Evolutionary conservation across 495 filamentous ascomycete species (phyloP).

Genomic region (Penicillium nucicola): DNA sequence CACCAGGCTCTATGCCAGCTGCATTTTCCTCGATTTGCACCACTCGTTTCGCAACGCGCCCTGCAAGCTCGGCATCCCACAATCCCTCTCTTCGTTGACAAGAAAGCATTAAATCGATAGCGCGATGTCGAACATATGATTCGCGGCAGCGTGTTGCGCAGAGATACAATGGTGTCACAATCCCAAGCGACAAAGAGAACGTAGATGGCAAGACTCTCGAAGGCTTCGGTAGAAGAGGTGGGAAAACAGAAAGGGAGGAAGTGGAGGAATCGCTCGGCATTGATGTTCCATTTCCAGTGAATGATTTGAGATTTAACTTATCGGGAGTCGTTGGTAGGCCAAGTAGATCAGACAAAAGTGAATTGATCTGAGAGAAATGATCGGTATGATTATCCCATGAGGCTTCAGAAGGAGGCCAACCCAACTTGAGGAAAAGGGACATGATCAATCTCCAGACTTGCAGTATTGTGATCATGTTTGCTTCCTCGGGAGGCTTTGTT

Average conservation of each 20-base stretch:
- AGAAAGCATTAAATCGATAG: conserved; percentile 12
- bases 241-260: not conserved
- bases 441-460: conserved; percentile 12
- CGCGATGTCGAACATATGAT: conserved; percentile 12
- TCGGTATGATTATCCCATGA: conserved; percentile 10
- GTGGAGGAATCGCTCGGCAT: not conserved
- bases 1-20: not conserved
- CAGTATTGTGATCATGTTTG: not conserved
- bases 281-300: not conserved
- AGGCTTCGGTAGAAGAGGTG: conserved; percentile 8
- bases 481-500: not conserved
- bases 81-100: conserved; percentile 47
- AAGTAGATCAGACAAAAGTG: conserved; percentile 15
- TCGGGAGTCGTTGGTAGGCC: conserved; percentile 24
- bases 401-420: conserved; percentile 7
- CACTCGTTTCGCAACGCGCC: conserved; percentile 48
- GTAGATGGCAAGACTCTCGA: conserved; percentile 1
- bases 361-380: not conserved
- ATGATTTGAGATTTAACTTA: not conserved
- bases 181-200: conserved; percentile 17
- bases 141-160: conserved; percentile 19
- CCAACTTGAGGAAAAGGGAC: conserved; percentile 4
- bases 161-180: conserved; percentile 21
- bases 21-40: conserved; percentile 51
- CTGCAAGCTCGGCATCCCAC: conserved; percentile 56